Evolutionary conservation across 805 yeast species (phyloP).

Genomic region (Schizosaccharomyces japonicus): DNA sequence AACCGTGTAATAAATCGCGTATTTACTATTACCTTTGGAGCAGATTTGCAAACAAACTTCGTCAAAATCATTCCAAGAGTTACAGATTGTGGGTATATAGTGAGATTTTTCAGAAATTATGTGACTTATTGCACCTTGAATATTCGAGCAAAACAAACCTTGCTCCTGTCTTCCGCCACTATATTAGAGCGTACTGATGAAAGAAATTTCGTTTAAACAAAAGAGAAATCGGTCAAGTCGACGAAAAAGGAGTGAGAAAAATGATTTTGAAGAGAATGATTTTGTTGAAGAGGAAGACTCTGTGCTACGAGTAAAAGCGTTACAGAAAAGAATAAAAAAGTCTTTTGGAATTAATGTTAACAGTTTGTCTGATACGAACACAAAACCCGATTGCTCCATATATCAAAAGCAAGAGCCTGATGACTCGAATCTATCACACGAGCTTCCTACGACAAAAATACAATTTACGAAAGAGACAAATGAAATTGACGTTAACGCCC

Average conservation of each 20-base stretch:
- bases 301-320: too few species aligned
- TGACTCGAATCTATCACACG: neutral
- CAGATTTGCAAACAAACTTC: too few species aligned
- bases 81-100: too few species aligned
- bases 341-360: neutral
- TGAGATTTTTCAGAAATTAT: too few species aligned
- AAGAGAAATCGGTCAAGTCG: neutral
- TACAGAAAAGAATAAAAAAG: neutral
- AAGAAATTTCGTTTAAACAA: neutral
- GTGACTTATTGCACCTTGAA: too few species aligned
- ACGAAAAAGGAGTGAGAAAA: conserved; percentile 3
- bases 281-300: neutral
- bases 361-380: neutral
- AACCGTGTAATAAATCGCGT: too few species aligned
- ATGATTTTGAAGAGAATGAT: neutral
- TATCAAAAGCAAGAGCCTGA: neutral
- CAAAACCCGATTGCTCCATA: too few species aligned
- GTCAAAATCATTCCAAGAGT: too few species aligned
- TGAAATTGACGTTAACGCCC: neutral
- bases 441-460: neutral
- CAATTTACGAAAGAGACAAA: neutral
- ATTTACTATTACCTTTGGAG: too few species aligned
- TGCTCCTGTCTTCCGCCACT: too few species aligned
- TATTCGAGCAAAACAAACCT: too few species aligned
- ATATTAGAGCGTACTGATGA: too few species aligned